These are phyloP conservation scores for Populus ilicifolia DNA, from an alignment of 345 rosid species.

Conservation along the genomic window DNA sequence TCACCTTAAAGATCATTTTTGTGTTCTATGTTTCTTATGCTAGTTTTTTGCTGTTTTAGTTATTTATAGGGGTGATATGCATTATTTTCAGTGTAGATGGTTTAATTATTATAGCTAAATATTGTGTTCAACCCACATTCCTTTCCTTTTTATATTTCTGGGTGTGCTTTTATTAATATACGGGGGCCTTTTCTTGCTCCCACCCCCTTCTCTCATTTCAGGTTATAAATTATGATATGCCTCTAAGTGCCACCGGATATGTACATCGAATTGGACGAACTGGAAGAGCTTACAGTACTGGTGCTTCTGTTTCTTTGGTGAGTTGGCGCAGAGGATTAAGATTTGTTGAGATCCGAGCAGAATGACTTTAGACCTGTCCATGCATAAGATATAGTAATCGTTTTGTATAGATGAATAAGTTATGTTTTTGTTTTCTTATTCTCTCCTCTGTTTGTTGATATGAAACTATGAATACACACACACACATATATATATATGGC, in stretches of 20 bases:
- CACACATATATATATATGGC: neutral
- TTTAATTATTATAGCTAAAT: too few relatives aligned
- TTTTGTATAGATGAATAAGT: neutral
- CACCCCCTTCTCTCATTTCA: constrained; percentile 20
- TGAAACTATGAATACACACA: too few relatives aligned
- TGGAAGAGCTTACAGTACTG: constrained; percentile 79
- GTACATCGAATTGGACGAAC: constrained; percentile 92
- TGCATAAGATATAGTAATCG: neutral
- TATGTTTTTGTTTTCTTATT: neutral
- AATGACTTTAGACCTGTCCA: neutral
- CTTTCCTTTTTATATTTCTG: neutral
- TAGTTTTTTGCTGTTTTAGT: too few relatives aligned
- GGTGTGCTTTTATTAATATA: neutral
- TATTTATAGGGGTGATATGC: too few relatives aligned
- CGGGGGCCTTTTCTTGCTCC: neutral
- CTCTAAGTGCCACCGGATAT: constrained; percentile 63
- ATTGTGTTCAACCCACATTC: too few relatives aligned
- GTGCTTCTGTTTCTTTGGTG: constrained; percentile 73
- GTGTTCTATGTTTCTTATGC: too few relatives aligned
- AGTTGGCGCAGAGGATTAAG: constrained; percentile 26
- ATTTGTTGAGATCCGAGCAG: neutral
- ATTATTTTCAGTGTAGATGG: too few relatives aligned
- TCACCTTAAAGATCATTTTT: too few relatives aligned
- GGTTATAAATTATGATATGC: constrained; percentile 89
- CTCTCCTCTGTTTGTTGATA: neutral